A percentile compares a stretch with the other conserved stretches of the same genome.
Evolutionary conservation across 148 eudicot species (phyloP).

Genomic region (Talinum fruticosum): DNA sequence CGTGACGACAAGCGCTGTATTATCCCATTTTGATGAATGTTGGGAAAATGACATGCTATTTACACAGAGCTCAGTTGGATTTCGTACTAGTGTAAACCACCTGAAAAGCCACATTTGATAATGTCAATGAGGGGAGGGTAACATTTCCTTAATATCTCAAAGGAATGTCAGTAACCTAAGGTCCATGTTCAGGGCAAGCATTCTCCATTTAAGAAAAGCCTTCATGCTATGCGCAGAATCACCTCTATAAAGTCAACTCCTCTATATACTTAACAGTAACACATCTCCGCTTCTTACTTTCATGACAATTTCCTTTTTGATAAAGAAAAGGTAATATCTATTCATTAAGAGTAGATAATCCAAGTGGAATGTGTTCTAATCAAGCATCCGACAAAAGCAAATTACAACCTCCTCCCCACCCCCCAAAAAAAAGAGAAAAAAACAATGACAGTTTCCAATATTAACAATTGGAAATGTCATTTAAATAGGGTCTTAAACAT

Average conservation of each 20-base stretch:
- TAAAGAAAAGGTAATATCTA: too few species aligned
- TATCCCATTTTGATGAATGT: constrained; percentile 92
- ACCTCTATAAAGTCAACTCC: background rate
- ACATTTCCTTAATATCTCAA: background rate
- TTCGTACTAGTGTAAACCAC: constrained; percentile 94
- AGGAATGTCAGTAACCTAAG: background rate
- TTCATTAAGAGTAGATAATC: too few species aligned
- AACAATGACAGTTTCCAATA: too few species aligned
- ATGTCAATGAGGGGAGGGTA: background rate
- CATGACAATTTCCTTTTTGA: too few species aligned
- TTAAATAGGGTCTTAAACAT: background rate
- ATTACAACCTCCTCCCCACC: too few species aligned
- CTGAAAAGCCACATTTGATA: constrained; percentile 38
- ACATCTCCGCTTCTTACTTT: background rate
- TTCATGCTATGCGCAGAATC: background rate
- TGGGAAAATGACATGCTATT: constrained; percentile 98
- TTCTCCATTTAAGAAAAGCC: too few species aligned
- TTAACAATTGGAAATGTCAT: background rate
- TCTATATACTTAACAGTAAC: background rate
- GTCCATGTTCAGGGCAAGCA: background rate
- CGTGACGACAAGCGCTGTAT: constrained; percentile 88
- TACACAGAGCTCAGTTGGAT: constrained; percentile 81
- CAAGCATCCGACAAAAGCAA: too few species aligned
- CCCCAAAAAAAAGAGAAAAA: too few species aligned
- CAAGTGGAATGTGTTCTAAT: too few species aligned